Evolutionary conservation across 116 monocot genomes (phyloP).

Genomic region (Dioscorea cayenensis): DNA sequence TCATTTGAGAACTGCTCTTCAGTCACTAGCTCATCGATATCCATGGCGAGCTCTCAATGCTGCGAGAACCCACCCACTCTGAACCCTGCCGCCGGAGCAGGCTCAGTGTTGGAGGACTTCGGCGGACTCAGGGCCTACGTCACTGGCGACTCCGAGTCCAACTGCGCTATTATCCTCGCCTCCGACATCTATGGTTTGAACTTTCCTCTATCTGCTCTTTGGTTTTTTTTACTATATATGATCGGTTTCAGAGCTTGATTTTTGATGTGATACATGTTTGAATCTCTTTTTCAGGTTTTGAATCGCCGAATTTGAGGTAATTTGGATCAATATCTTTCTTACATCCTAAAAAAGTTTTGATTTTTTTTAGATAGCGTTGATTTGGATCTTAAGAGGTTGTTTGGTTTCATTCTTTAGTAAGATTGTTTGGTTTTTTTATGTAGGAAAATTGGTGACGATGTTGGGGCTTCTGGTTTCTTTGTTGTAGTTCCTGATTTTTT

Average conservation of each 20-base stretch:
- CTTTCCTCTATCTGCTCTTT: too few relatives aligned
- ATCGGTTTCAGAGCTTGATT: too few relatives aligned
- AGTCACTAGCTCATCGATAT: background rate
- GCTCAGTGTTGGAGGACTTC: slow-evolving; percentile 27
- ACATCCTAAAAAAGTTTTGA: background rate
- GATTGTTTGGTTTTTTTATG: background rate
- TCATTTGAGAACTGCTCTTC: too few relatives aligned
- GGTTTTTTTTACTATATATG: background rate
- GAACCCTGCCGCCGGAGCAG: slow-evolving; percentile 25
- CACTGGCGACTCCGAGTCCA: slow-evolving; percentile 25
- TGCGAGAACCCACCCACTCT: slow-evolving; percentile 47
- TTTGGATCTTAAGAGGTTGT: background rate
- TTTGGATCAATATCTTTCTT: background rate
- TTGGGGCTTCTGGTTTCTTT: slow-evolving; percentile 58
- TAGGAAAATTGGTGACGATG: slow-evolving; percentile 54
- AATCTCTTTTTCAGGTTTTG: background rate
- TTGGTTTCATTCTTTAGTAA: background rate
- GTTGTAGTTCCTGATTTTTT: slow-evolving; percentile 74
- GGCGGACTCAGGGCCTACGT: slow-evolving; percentile 47
- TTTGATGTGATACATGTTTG: background rate
- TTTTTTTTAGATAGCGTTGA: background rate
- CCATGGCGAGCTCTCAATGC: slow-evolving; percentile 55
- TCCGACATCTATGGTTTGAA: slow-evolving; percentile 47
- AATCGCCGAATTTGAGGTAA: background rate
- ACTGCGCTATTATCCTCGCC: slow-evolving; percentile 34